Evolutionary conservation across 208 protist genomes (phyloP).

Genomic region (Trypanosoma grayi): DNA sequence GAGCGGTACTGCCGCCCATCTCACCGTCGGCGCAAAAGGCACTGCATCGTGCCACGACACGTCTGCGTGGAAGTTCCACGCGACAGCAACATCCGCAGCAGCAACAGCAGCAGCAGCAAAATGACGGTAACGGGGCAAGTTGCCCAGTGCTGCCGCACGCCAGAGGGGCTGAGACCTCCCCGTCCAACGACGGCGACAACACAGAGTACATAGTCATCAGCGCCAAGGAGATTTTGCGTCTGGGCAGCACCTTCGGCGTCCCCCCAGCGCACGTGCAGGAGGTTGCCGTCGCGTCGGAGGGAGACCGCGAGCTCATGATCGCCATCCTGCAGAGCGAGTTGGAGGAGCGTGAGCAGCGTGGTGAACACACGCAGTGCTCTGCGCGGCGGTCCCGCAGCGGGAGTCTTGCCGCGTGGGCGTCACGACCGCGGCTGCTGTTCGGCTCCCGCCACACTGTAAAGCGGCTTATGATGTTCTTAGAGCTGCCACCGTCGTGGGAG

Average conservation of each 20-base stretch:
- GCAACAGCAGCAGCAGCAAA: not conserved
- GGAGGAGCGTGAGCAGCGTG: constrained; percentile 23
- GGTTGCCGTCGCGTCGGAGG: constrained; percentile 50
- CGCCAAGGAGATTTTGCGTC: constrained; percentile 41
- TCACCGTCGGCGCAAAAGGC: not conserved
- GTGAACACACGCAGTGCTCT: constrained; percentile 18
- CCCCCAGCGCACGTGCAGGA: constrained; percentile 47
- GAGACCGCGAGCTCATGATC: constrained; percentile 57
- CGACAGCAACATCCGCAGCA: not conserved
- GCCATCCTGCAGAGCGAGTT: constrained; percentile 53
- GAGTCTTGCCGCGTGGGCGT: not conserved
- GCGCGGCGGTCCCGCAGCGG: constrained; percentile 2
- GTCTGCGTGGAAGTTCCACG: not conserved
- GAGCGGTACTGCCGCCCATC: no score
- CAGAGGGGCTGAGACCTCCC: not conserved
- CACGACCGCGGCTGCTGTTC: constrained; percentile 34
- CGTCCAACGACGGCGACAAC: not conserved
- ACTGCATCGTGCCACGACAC: not conserved
- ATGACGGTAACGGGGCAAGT: no score
- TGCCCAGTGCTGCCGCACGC: not conserved
- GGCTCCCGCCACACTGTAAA: constrained; percentile 53
- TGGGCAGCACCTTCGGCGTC: constrained; percentile 42
- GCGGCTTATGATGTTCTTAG: constrained; percentile 51
- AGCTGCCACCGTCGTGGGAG: constrained; percentile 44
- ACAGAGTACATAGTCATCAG: constrained; percentile 36